phyloP scores from a whole-genome alignment of 306 rosid species.

The Trichosanthes cucumerina region DNA sequence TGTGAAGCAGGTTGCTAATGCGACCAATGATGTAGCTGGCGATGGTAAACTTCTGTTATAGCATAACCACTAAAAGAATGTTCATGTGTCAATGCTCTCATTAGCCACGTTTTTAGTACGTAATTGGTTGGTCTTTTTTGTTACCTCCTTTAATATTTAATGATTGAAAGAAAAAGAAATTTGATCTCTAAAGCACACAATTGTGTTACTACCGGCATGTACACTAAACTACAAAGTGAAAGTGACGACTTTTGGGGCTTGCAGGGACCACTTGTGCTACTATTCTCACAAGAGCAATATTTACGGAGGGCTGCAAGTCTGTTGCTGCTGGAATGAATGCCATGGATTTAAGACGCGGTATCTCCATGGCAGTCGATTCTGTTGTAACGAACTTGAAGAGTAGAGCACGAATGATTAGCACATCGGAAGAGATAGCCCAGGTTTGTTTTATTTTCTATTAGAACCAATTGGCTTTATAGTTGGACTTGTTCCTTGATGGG shows the following conservation, averaged over 20 bases:
- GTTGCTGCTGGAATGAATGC: slow-evolving; percentile 99
- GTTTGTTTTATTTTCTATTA: slow-evolving; percentile 20
- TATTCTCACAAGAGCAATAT: slow-evolving; percentile 77
- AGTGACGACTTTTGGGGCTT: slow-evolving; percentile 2
- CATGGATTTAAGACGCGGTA: slow-evolving; percentile 92
- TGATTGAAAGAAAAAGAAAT: neutral
- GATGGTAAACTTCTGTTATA: slow-evolving; percentile 49
- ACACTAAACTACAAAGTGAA: neutral
- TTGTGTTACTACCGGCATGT: neutral
- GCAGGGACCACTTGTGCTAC: slow-evolving; percentile 97
- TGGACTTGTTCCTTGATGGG: neutral
- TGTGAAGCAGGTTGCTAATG: slow-evolving; percentile 97
- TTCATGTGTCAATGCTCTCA: neutral
- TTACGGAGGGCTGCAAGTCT: slow-evolving; percentile 90
- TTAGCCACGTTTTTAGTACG: neutral
- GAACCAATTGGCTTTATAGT: neutral
- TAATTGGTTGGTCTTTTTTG: neutral
- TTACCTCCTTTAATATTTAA: neutral
- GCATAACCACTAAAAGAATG: neutral
- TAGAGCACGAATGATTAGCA: slow-evolving; percentile 89
- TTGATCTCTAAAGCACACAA: neutral
- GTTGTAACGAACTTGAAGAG: slow-evolving; percentile 87
- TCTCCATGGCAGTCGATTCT: slow-evolving; percentile 76
- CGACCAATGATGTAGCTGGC: slow-evolving; percentile 86
- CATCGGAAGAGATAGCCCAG: slow-evolving; percentile 96